Evolutionary conservation across 305 asterid genomes (phyloP).

Genomic region (Solanum aculeatissimum): DNA sequence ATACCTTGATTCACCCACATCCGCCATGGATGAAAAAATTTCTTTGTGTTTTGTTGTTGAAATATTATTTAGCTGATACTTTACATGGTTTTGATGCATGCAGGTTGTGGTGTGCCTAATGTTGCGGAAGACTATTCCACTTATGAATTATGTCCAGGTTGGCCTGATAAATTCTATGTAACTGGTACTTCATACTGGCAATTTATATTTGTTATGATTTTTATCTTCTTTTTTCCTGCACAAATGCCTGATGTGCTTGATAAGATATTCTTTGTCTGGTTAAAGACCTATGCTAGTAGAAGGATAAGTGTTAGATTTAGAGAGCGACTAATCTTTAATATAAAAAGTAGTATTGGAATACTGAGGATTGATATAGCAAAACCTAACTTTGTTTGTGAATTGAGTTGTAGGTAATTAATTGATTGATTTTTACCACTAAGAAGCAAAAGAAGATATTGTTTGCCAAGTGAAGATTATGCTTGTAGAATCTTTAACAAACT

Average conservation of each 20-base stretch:
- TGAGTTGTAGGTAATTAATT: background rate
- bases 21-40: background rate
- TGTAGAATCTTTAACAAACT: background rate
- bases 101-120: conserved; percentile 95
- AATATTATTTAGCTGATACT: conserved; percentile 5
- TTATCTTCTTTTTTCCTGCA: background rate
- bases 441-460: background rate
- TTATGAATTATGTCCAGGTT: conserved; percentile 95
- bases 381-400: background rate
- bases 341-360: background rate
- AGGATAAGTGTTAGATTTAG: background rate
- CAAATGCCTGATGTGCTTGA: background rate
- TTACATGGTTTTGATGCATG: conserved; percentile 15
- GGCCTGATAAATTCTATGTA: background rate
- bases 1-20: conserved; percentile 7
- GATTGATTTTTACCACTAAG: background rate
- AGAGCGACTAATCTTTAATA: background rate
- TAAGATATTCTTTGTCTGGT: background rate
- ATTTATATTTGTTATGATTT: background rate
- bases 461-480: background rate
- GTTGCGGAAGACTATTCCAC: conserved; percentile 80
- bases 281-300: background rate
- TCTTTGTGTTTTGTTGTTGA: conserved; percentile 2
- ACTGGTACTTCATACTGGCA: background rate
- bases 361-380: background rate